These are phyloP conservation scores for Entoloma clypeatum DNA, from an alignment of 1,284 basidiomycete species.

Conservation along the genomic window DNA sequence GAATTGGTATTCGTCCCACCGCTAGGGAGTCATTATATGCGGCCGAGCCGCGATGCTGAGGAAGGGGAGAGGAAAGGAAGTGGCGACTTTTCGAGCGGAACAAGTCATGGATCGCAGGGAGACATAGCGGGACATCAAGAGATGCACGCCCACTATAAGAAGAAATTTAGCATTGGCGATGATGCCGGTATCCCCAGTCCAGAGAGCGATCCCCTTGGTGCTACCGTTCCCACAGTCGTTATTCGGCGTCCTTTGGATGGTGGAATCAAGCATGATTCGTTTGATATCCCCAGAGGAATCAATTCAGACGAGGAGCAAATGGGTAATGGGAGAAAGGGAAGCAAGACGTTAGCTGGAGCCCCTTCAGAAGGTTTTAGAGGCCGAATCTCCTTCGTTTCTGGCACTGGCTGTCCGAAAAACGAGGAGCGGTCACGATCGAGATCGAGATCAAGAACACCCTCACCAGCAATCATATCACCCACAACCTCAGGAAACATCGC, in stretches of 20 bases:
- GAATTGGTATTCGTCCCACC: slow-evolving; percentile 77
- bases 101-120: slow-evolving; percentile 2
- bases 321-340: slow-evolving; percentile 1
- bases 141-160: slow-evolving; percentile 19
- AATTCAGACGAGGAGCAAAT: slow-evolving; percentile 45
- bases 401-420: slow-evolving; percentile 3
- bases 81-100: slow-evolving; percentile 11
- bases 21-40: slow-evolving; percentile 43
- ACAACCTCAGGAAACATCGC: slow-evolving; percentile 9
- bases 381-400: slow-evolving; percentile 4
- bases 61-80: slow-evolving; percentile 22
- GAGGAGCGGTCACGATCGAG: slow-evolving; percentile 31
- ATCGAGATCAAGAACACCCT: slow-evolving; percentile 43
- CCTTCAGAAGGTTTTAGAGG: slow-evolving; percentile 14
- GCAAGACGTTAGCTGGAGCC: slow-evolving; percentile 18
- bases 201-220: slow-evolving; percentile 10
- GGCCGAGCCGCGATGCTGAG: slow-evolving; percentile 22
- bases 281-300: slow-evolving; percentile 61
- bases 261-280: slow-evolving; percentile 45
- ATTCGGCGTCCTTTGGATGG: slow-evolving; percentile 12
- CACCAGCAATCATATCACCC: slow-evolving; percentile 28
- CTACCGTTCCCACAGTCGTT: slow-evolving; percentile 21
- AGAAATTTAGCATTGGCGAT: slow-evolving; percentile 21
- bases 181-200: slow-evolving; percentile 9
- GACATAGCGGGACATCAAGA: slow-evolving; percentile 9